These are phyloP conservation scores for Spergularia azorica DNA, from an alignment of 179 eudicot species.

Conservation along the genomic window DNA sequence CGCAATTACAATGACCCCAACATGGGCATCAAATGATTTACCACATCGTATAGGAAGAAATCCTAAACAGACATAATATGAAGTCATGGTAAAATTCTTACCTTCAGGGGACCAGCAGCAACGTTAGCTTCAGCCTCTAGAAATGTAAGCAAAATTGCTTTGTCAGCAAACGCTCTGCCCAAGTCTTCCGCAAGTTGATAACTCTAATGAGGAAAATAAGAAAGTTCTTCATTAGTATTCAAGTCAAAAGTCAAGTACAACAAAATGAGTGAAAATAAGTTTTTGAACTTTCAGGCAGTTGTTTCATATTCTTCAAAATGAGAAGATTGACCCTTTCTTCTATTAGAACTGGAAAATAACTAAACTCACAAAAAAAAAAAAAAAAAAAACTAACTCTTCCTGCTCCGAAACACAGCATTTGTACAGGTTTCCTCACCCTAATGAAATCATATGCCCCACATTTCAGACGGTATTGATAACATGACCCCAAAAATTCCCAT, in stretches of 20 bases:
- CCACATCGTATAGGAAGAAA: not conserved
- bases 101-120: conserved; percentile 70
- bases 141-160: conserved; percentile 64
- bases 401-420: not conserved
- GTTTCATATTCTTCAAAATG: not conserved
- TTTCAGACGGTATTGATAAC: too few relatives aligned
- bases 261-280: not conserved
- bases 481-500: not conserved
- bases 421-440: not conserved
- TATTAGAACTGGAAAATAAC: not conserved
- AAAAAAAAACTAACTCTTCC: not conserved
- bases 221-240: conserved; percentile 3
- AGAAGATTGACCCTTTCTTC: not conserved
- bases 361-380: too few relatives aligned
- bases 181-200: conserved; percentile 91
- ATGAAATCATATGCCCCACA: too few relatives aligned
- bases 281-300: not conserved
- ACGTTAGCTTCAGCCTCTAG: conserved; percentile 68
- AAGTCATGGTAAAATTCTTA: conserved; percentile 23
- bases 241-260: not conserved
- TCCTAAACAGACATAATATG: not conserved
- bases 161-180: conserved; percentile 93
- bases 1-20: too few relatives aligned
- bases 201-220: conserved; percentile 45
- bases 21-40: not conserved